Percentiles rank a stretch among this genome's conserved stretches.
phyloP scores from a whole-genome alignment of 352 stramenopile species.

The Ophiocytium majus region DNA sequence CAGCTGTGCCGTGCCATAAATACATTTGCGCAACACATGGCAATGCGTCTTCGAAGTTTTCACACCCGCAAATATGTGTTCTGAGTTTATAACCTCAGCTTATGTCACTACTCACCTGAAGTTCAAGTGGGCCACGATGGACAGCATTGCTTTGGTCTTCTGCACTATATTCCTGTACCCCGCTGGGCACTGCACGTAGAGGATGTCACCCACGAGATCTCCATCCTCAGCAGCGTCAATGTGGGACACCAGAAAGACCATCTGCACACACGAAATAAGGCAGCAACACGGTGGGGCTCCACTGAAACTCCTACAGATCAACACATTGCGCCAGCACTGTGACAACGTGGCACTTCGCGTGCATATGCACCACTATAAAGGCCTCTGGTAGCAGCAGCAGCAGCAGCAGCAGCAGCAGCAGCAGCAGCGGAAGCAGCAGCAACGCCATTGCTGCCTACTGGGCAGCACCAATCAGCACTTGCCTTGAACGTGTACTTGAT shows the following conservation, averaged over 20 bases:
- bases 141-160: slow-evolving; percentile 51
- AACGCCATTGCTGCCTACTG: neutral
- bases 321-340: too few relatives aligned
- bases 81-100: too few relatives aligned
- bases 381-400: too few relatives aligned
- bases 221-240: slow-evolving; percentile 30
- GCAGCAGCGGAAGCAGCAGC: neutral
- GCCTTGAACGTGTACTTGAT: slow-evolving; percentile 51
- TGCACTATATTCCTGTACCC: slow-evolving; percentile 46
- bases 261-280: neutral
- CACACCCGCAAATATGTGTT: too few relatives aligned
- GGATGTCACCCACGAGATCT: slow-evolving; percentile 35
- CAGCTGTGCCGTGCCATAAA: too few relatives aligned
- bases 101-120: slow-evolving; percentile 29
- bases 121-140: slow-evolving; percentile 38
- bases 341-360: too few relatives aligned
- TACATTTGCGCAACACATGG: too few relatives aligned
- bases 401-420: too few relatives aligned
- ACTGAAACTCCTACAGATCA: too few relatives aligned
- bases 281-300: neutral
- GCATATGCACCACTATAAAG: too few relatives aligned
- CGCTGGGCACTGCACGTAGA: slow-evolving; percentile 32
- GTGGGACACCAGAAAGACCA: slow-evolving; percentile 41
- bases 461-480: neutral
- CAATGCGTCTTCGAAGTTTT: too few relatives aligned